Evolutionary conservation across 2,329 filamentous ascomycete species (phyloP), one percentile per base, ranked within the genome.

Genomic region (Lachnellula subtilissima): DNA sequence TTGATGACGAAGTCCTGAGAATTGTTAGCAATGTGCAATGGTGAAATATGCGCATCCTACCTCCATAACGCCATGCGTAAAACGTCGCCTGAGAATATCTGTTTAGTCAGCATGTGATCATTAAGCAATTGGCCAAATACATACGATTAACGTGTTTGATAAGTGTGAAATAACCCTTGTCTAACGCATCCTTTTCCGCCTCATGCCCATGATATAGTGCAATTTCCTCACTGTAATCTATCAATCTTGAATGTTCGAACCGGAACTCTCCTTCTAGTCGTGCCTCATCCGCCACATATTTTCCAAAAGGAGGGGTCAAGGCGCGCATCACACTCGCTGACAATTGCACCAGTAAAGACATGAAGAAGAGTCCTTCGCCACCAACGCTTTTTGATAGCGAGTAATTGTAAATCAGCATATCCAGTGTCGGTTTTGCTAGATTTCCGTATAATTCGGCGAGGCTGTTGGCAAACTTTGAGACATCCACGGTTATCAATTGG

Each of bases 51-150:
- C 2, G 15, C 40, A 32, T 53, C 59, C 42, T 62, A 66, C 65
- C 58, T 99, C 94, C 93, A 97, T 97, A 67, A 99, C 87, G n/a
- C 92, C 93, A 71, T 99, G 93, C 72, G 97, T 97, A 71, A 99
- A 89, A 49, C 94, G 84, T 60, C 90, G 81, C 40, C 92, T 83
- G 59, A 99, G 75, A 62, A 97, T 97, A 68, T 96, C 67, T 68
- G 42, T 7, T 6, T 87, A 17, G 45, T 17, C 17, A 54, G 66
- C 23, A 58, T 32, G 50, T 11, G 22, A 3, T 19, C 1, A n/a
- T 15, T 14, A 15, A 48, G 1, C 1, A 3, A 17, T 8, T 17
- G 5, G 15, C 28, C 12, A 4, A 5, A 17, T 45, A 60, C 64
- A 35, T 60, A 68, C 67, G 69, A 73, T 99, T 99, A 70, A 99